Percentiles rank a stretch among this genome's conserved stretches.
These are phyloP conservation scores for Daldinia grandis DNA, from an alignment of 495 filamentous ascomycete species.

Conservation along the genomic window DNA sequence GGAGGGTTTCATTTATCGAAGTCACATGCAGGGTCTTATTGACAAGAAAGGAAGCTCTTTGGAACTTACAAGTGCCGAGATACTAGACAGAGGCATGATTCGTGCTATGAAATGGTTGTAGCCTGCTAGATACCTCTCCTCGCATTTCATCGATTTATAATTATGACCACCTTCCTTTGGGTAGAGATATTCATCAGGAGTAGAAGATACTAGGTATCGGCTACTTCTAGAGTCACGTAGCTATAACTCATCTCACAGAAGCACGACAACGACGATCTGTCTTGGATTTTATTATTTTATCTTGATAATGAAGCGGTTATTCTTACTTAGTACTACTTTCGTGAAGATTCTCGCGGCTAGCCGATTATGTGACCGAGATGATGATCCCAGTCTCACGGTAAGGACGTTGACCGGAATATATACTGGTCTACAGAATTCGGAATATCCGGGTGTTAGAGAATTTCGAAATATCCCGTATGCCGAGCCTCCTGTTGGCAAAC, in stretches of 20 bases:
- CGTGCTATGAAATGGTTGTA: not conserved
- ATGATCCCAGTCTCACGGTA: conserved; percentile 42
- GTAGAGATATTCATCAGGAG: not conserved
- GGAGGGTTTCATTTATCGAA: conserved; percentile 22
- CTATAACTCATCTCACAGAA: not conserved
- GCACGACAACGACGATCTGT: not conserved
- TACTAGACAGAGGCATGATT: not conserved
- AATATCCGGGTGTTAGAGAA: conserved; percentile 52
- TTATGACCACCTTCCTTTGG: not conserved
- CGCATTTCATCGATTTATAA: conserved; percentile 13
- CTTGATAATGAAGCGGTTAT: conserved; percentile 10
- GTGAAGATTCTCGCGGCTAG: conserved; percentile 10
- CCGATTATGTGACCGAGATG: conserved; percentile 10
- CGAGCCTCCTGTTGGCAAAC: conserved; percentile 49
- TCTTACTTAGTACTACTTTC: conserved; percentile 13
- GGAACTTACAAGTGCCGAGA: conserved; percentile 30
- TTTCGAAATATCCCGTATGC: conserved; percentile 60
- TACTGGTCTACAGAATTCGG: conserved; percentile 51
- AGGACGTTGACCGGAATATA: conserved; percentile 46
- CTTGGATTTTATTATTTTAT: conserved; percentile 13
- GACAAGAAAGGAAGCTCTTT: conserved; percentile 9
- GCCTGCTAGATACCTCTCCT: not conserved
- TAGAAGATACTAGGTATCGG: not conserved
- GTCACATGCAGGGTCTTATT: conserved; percentile 16
- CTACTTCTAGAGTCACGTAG: not conserved